These are phyloP conservation scores for Naganishia onofrii DNA, from an alignment of 768 basidiomycete genomes.

Conservation along the genomic window DNA sequence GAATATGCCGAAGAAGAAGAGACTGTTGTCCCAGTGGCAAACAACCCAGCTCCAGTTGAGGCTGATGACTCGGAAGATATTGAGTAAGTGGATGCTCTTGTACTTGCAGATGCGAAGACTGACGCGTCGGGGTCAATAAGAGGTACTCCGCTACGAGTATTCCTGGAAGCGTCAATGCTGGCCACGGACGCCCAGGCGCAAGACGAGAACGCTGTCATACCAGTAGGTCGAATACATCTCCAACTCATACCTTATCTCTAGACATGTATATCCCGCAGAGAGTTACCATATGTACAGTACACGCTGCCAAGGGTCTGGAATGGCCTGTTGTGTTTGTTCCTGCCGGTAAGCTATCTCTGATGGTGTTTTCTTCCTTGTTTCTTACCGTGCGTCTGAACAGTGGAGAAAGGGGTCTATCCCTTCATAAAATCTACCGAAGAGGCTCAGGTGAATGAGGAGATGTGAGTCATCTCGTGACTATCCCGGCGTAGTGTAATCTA, in stretches of 20 bases:
- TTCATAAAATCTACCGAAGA: slow-evolving; percentile 60
- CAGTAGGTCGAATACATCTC: slow-evolving; percentile 48
- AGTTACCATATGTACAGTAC: slow-evolving; percentile 80
- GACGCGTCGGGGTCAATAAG: slow-evolving; percentile 31
- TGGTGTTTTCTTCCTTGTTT: too few relatives aligned
- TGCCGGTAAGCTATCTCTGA: slow-evolving; percentile 38
- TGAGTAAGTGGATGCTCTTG: background rate
- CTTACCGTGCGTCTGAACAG: slow-evolving; percentile 51
- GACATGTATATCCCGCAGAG: slow-evolving; percentile 58
- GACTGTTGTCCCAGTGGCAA: background rate
- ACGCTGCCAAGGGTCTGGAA: slow-evolving; percentile 85
- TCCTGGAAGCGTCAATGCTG: slow-evolving; percentile 76
- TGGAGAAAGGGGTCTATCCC: slow-evolving; percentile 72
- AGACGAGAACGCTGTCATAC: slow-evolving; percentile 57
- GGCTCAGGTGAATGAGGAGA: slow-evolving; percentile 76
- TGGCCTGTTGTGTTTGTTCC: slow-evolving; percentile 79
- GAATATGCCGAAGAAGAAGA: slow-evolving; percentile 43
- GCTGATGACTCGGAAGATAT: slow-evolving; percentile 2
- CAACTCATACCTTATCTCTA: background rate
- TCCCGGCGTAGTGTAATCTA: background rate
- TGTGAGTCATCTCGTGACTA: slow-evolving; percentile 55
- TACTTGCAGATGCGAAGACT: background rate
- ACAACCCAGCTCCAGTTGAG: background rate
- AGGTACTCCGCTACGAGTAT: slow-evolving; percentile 65
- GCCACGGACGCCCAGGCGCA: slow-evolving; percentile 70